Evolutionary conservation across 768 basidiomycete species (phyloP).

Genomic region (Leucocoprinus leucothites): DNA sequence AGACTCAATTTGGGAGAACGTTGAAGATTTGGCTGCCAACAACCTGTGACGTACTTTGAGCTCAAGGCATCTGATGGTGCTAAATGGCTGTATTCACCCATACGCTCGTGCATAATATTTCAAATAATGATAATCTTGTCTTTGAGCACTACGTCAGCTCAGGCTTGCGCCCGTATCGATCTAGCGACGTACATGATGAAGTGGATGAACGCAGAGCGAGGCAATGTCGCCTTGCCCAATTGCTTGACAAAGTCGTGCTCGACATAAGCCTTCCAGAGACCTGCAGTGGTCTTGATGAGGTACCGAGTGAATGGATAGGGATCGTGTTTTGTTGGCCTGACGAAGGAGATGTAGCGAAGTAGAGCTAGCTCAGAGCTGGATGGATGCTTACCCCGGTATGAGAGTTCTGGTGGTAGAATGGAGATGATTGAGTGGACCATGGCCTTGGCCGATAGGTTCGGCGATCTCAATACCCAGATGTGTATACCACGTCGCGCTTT

Average conservation of each 20-base stretch:
- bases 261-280: conserved; percentile 71
- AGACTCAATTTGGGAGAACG: conserved; percentile 57
- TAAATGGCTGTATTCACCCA: conserved; percentile 34
- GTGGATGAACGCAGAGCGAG: conserved; percentile 65
- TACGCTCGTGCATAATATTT: conserved; percentile 86
- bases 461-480: conserved; percentile 73
- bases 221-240: conserved; percentile 70
- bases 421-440: conserved; percentile 87
- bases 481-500: conserved; percentile 66
- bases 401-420: conserved; percentile 49
- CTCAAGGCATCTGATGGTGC: neutral
- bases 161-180: neutral
- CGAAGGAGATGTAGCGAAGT: neutral
- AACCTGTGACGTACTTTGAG: conserved; percentile 40
- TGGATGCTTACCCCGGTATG: conserved; percentile 43
- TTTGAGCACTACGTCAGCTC: conserved; percentile 21
- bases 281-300: conserved; percentile 55
- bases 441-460: conserved; percentile 62
- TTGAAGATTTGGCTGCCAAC: conserved; percentile 72
- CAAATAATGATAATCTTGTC: conserved; percentile 80
- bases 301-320: conserved; percentile 68
- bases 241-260: conserved; percentile 81
- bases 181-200: conserved; percentile 68
- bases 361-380: neutral
- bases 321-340: conserved; percentile 53